Conservation (phyloP, 495 filamentous ascomycete genomes). For the Penicillium pulvis region DNA sequence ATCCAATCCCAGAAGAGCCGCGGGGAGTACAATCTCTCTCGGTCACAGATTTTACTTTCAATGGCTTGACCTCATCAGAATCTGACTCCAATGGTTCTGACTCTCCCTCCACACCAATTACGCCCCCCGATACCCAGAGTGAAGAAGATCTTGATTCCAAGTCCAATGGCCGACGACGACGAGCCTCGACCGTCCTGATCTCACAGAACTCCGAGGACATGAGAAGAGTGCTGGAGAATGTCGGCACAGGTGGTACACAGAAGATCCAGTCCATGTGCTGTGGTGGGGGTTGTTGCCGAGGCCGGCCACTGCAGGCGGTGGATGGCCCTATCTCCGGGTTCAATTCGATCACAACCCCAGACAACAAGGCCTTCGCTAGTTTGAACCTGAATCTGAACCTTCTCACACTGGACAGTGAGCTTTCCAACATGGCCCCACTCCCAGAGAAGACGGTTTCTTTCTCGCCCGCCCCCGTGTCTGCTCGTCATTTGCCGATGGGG, state of each 20-base stretch:
- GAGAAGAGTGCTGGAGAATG: constrained; percentile 57
- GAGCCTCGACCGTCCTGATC: constrained; percentile 80
- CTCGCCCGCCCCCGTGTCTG: constrained; percentile 45
- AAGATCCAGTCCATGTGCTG: constrained; percentile 74
- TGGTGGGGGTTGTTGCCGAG: constrained; percentile 89
- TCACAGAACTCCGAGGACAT: constrained; percentile 76
- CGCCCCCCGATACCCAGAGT: constrained; percentile 52
- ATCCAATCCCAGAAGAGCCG: constrained; percentile 60
- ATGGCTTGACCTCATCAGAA: constrained; percentile 42
- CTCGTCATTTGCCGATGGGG: constrained; percentile 36
- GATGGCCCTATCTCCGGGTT: constrained; percentile 54
- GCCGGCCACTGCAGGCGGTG: constrained; percentile 53
- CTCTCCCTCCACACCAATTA: constrained; percentile 51
- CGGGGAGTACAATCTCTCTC: constrained; percentile 43
- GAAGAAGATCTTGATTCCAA: constrained; percentile 43
- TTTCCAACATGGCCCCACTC: constrained; percentile 68
- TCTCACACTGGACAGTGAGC: constrained; percentile 65
- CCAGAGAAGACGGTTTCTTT: constrained; percentile 76
- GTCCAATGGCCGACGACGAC: constrained; percentile 51
- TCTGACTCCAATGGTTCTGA: constrained; percentile 40
- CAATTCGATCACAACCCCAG: constrained; percentile 53
- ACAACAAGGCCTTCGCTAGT: constrained; percentile 82
- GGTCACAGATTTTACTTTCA: constrained; percentile 44
- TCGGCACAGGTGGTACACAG: constrained; percentile 47
- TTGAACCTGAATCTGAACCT: constrained; percentile 74